phyloP scores from a whole-genome alignment of 768 basidiomycete species.

The Calocybe cyanea region DNA sequence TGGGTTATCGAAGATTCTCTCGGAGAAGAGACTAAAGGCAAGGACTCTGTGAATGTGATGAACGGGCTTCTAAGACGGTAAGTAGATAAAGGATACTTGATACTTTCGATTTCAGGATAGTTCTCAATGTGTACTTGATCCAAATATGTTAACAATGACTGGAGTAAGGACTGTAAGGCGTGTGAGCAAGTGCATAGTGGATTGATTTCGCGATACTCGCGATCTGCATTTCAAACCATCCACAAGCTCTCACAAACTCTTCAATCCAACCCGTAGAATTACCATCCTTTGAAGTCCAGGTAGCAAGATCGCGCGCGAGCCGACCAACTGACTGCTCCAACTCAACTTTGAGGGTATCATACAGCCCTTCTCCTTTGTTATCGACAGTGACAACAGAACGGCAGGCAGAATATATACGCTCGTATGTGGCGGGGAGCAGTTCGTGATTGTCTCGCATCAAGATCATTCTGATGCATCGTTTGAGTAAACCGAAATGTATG shows the following conservation, averaged over 20 bases:
- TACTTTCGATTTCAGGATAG: slow-evolving; percentile 31
- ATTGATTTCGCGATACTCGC: slow-evolving; percentile 37
- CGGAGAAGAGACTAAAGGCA: slow-evolving; percentile 51
- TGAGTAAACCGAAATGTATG: slow-evolving; percentile 27
- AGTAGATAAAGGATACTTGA: slow-evolving; percentile 38
- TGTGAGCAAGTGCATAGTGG: background rate
- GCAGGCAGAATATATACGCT: slow-evolving; percentile 55
- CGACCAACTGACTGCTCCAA: slow-evolving; percentile 50
- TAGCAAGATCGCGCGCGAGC: slow-evolving; percentile 35
- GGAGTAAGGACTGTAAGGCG: slow-evolving; percentile 44
- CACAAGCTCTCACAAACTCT: slow-evolving; percentile 50
- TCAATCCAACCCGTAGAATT: slow-evolving; percentile 52
- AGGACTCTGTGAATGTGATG: slow-evolving; percentile 38
- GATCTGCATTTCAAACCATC: slow-evolving; percentile 63
- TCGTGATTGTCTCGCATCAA: slow-evolving; percentile 33
- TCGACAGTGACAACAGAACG: slow-evolving; percentile 49
- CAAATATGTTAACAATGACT: slow-evolving; percentile 65
- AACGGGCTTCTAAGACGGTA: background rate
- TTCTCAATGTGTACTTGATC: slow-evolving; percentile 61
- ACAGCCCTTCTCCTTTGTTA: slow-evolving; percentile 53
- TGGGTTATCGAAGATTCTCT: slow-evolving; percentile 46
- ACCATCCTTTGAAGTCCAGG: slow-evolving; percentile 11
- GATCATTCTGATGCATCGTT: slow-evolving; percentile 34
- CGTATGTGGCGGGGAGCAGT: slow-evolving; percentile 45
- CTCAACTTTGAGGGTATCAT: slow-evolving; percentile 54